phyloP scores from a whole-genome alignment of 1,139 yeast species.

The Kodamaea sp. region DNA sequence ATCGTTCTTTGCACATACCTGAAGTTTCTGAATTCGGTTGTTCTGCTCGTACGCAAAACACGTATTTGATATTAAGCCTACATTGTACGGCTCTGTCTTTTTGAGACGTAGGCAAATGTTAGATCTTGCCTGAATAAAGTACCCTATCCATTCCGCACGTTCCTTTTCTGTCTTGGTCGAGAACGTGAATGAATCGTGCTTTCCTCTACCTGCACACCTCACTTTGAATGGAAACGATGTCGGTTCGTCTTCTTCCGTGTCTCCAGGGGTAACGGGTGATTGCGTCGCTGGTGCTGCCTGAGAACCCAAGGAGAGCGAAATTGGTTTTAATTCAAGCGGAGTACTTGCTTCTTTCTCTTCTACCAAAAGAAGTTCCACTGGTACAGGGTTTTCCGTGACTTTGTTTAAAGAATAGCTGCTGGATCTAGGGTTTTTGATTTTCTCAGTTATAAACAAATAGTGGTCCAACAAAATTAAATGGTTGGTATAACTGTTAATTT shows the following conservation, averaged over 20 bases:
- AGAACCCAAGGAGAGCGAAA: conserved; percentile 20
- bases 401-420: conserved; percentile 29
- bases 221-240: conserved; percentile 46
- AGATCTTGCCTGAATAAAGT: conserved; percentile 56
- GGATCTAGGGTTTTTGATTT: conserved; percentile 26
- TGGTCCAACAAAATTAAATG: conserved; percentile 73
- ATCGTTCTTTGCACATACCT: conserved; percentile 62
- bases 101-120: conserved; percentile 47
- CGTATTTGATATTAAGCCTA: conserved; percentile 56
- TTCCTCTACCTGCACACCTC: conserved; percentile 48
- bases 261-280: conserved; percentile 3
- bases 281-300: conserved; percentile 5
- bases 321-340: conserved; percentile 21
- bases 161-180: conserved; percentile 56
- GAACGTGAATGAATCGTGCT: conserved; percentile 52
- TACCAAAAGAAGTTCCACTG: conserved; percentile 56
- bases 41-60: conserved; percentile 65
- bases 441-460: conserved; percentile 67
- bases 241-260: conserved; percentile 20
- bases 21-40: conserved; percentile 56
- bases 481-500: conserved; percentile 48
- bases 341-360: conserved; percentile 41
- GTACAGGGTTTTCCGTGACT: conserved; percentile 60
- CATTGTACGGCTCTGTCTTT: conserved; percentile 54
- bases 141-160: conserved; percentile 59